Percentiles rank a stretch among this genome's conserved stretches.
Conservation (phyloP, 2,329 filamentous ascomycete genomes). For the Colletotrichum kahawae region DNA sequence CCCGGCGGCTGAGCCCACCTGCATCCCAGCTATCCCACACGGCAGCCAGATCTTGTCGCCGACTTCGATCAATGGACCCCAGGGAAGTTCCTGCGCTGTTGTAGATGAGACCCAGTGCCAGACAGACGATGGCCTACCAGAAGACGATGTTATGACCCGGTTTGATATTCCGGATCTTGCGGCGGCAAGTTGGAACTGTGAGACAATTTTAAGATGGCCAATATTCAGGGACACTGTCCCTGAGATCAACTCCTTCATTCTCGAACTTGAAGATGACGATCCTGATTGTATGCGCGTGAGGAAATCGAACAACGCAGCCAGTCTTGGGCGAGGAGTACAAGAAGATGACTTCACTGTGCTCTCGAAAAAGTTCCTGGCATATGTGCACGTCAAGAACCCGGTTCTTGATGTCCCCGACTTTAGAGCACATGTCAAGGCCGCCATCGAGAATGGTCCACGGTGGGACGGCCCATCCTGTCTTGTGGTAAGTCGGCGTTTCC, state of each 20-base stretch:
- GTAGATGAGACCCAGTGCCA: not conserved
- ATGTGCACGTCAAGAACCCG: constrained; percentile 38
- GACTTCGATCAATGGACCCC: not conserved
- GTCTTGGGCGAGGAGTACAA: constrained; percentile 25
- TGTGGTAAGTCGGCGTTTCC: constrained; percentile 26
- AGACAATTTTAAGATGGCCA: constrained; percentile 34
- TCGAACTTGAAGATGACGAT: constrained; percentile 21
- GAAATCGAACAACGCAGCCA: not conserved
- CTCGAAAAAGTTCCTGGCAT: constrained; percentile 31
- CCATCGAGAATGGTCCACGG: constrained; percentile 29
- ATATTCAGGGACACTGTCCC: constrained; percentile 28
- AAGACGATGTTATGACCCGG: constrained; percentile 1
- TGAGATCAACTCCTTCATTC: constrained; percentile 23
- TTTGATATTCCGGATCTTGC: constrained; percentile 20
- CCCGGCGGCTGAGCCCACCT: not conserved
- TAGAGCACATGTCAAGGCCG: constrained; percentile 24
- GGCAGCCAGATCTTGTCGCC: not conserved
- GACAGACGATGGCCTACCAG: not conserved
- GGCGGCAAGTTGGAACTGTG: constrained; percentile 23
- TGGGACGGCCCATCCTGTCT: constrained; percentile 34
- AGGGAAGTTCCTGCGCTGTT: not conserved
- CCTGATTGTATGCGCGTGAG: not conserved
- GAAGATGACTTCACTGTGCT: constrained; percentile 32
- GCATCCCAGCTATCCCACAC: not conserved
- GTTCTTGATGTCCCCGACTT: constrained; percentile 29